A percentile compares a stretch with the other conserved stretches of the same genome.
These are phyloP conservation scores for Botrytis cinerea DNA, from an alignment of 2,329 filamentous ascomycete species.

Conservation along the genomic window DNA sequence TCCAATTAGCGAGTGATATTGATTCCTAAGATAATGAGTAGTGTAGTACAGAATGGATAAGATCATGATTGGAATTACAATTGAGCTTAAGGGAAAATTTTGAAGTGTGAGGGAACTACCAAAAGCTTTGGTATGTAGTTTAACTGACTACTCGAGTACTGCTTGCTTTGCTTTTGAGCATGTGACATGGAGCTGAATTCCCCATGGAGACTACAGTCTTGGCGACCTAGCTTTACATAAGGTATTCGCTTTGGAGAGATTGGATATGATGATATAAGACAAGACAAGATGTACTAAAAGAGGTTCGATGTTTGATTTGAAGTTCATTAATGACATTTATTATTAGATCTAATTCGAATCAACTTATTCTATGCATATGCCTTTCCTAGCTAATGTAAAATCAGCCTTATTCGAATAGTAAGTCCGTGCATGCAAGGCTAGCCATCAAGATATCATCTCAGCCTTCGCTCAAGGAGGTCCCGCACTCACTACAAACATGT, in stretches of 20 bases:
- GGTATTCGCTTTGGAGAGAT: neutral
- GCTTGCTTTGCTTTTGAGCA: neutral
- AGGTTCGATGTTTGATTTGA: neutral
- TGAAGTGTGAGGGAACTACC: too few relatives aligned
- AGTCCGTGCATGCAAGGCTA: conserved; percentile 13
- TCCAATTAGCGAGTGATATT: conserved; percentile 12
- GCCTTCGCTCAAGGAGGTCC: neutral
- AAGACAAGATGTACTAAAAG: rapidly evolving
- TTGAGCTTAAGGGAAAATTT: neutral
- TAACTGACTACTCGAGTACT: neutral
- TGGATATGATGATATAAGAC: neutral
- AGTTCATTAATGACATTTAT: neutral
- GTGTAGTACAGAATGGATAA: neutral
- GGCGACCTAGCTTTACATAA: neutral
- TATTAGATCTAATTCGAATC: neutral
- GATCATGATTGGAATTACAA: neutral
- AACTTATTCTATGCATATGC: neutral
- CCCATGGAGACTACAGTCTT: neutral
- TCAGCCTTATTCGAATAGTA: neutral
- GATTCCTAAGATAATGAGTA: conserved; percentile 7
- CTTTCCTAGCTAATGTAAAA: neutral
- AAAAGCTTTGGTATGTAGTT: neutral
- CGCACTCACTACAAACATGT: conserved; percentile 20
- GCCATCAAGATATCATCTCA: conserved; percentile 2
- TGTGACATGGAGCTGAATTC: neutral